Conservation (phyloP, 2,329 filamentous ascomycete species). For the Coleophoma eucalyptorum region DNA sequence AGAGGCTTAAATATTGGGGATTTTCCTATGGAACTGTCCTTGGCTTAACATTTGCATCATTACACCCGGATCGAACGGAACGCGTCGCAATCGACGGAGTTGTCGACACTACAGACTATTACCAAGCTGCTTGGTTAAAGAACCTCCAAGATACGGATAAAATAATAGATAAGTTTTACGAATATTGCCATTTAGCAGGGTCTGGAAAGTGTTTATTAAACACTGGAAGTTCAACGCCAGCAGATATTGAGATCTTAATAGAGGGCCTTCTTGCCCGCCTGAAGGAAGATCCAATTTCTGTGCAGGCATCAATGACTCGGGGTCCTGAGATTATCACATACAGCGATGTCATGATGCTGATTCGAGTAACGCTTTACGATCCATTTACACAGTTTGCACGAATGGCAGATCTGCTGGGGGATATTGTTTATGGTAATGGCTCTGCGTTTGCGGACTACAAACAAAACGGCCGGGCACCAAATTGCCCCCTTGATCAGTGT, state of each 20-base stretch:
- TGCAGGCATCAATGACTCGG: neutral
- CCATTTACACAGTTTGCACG: neutral
- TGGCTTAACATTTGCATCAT: constrained; percentile 35
- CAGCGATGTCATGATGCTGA: constrained; percentile 8
- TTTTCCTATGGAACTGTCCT: constrained; percentile 41
- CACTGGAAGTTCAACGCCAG: neutral
- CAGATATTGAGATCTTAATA: neutral
- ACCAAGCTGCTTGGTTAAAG: constrained; percentile 31
- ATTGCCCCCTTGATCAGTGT: too few species aligned
- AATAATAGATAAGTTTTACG: constrained; percentile 14
- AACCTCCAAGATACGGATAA: constrained; percentile 28
- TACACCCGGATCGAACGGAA: constrained; percentile 34
- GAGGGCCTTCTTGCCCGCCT: neutral
- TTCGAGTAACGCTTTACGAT: neutral
- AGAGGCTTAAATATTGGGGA: constrained; percentile 40
- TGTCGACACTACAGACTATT: constrained; percentile 15
- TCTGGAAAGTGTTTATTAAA: constrained; percentile 13
- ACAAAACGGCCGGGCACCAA: too few species aligned
- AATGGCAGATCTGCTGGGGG: constrained; percentile 2
- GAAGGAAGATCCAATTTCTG: neutral
- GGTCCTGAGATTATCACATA: constrained; percentile 14
- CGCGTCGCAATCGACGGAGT: constrained; percentile 27
- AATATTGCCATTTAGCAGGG: constrained; percentile 25
- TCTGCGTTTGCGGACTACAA: constrained; percentile 2
- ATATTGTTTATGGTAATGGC: constrained; percentile 31